phyloP scores from a whole-genome alignment of 177 flowering plant species.

The Vitis hybrid region DNA sequence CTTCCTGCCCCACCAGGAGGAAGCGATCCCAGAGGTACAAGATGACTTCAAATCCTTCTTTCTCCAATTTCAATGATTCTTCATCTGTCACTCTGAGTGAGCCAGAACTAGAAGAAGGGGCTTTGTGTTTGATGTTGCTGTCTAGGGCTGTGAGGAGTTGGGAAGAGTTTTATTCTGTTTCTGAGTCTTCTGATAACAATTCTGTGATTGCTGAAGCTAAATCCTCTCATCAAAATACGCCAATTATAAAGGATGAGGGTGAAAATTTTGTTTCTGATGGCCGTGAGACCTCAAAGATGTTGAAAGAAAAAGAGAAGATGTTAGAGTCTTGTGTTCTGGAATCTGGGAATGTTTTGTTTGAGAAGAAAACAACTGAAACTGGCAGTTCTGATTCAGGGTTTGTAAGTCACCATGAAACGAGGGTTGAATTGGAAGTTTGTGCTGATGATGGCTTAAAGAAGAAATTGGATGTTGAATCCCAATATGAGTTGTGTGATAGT shows the following conservation, averaged over 20 bases:
- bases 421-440: conserved; percentile 2
- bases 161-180: conserved; percentile 6
- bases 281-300: conserved; percentile 1
- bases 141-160: conserved; percentile 28
- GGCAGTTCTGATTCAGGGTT: conserved; percentile 7
- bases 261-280: conserved; percentile 4
- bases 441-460: background rate
- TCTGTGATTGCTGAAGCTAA: conserved; percentile 15
- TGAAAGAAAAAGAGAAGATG: conserved; percentile 1
- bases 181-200: conserved; percentile 15
- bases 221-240: background rate
- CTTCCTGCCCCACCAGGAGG: conserved; percentile 4
- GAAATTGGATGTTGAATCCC: background rate
- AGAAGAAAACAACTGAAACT: conserved; percentile 1
- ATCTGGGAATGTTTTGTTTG: conserved; percentile 2
- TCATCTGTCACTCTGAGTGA: conserved; percentile 18
- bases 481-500: conserved; percentile 3
- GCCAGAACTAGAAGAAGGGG: conserved; percentile 31
- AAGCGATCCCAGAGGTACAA: conserved; percentile 26
- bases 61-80: conserved; percentile 22
- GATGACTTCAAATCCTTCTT: conserved; percentile 9
- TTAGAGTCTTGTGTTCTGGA: conserved; percentile 10
- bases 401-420: conserved; percentile 1
- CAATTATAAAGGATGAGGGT: background rate
- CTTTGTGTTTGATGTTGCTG: conserved; percentile 41